These are phyloP conservation scores for Lipomyces spencermartinsiae DNA, from an alignment of 805 yeast species.

Conservation along the genomic window DNA sequence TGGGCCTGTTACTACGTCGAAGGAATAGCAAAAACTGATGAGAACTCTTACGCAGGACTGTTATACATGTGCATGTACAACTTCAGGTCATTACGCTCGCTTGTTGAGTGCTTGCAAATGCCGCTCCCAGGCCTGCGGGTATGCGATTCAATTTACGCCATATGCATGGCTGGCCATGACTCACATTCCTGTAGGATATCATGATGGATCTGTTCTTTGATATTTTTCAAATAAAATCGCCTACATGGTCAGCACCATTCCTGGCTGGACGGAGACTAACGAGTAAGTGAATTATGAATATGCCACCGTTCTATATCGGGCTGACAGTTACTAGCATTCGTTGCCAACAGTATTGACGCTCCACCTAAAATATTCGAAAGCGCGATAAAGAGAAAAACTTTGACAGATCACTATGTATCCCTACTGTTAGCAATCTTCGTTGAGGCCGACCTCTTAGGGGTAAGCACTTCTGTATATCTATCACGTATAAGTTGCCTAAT, in stretches of 20 bases:
- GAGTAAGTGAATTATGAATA: conserved; percentile 12
- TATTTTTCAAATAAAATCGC: conserved; percentile 62
- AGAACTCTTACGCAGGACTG: conserved; percentile 56
- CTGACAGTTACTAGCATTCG: background rate
- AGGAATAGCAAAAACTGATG: background rate
- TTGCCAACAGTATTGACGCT: conserved; percentile 2
- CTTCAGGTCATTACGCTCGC: conserved; percentile 60
- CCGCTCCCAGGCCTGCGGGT: conserved; percentile 56
- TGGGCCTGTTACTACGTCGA: background rate
- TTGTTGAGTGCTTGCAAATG: conserved; percentile 66
- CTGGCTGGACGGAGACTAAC: conserved; percentile 43
- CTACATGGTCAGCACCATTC: conserved; percentile 58
- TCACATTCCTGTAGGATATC: conserved; percentile 53
- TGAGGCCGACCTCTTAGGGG: conserved; percentile 37
- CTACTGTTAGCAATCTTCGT: conserved; percentile 62
- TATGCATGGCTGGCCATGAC: background rate
- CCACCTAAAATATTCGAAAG: background rate
- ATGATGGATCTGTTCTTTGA: conserved; percentile 76
- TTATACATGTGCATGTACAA: conserved; percentile 65
- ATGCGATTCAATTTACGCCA: background rate
- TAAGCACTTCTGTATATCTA: background rate
- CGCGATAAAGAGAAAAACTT: conserved; percentile 18
- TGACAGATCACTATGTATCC: conserved; percentile 68
- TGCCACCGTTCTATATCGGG: background rate
- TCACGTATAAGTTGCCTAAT: background rate